Conservation (phyloP, 495 filamentous ascomycete genomes). For the Daldinia concentrica region DNA sequence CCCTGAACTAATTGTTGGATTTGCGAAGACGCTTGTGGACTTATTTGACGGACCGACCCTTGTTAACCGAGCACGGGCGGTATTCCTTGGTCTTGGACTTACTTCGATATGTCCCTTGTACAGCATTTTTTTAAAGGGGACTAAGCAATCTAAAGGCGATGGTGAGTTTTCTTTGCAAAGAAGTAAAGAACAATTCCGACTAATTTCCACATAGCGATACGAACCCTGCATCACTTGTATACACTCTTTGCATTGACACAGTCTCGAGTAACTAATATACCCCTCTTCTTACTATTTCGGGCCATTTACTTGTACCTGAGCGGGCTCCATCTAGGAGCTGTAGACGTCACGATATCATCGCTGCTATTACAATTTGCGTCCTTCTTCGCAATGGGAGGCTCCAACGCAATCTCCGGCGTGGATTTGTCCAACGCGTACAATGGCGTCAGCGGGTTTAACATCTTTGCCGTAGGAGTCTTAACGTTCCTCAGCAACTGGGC, state of each 20-base stretch:
- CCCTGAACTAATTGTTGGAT: slow-evolving; percentile 76
- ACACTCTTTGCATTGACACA: slow-evolving; percentile 87
- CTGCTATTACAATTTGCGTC: slow-evolving; percentile 75
- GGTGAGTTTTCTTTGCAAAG: slow-evolving; percentile 36
- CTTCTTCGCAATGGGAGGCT: slow-evolving; percentile 92
- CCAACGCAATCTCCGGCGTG: slow-evolving; percentile 90
- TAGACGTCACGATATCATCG: slow-evolving; percentile 69
- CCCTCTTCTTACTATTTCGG: slow-evolving; percentile 80
- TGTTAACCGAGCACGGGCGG: slow-evolving; percentile 59
- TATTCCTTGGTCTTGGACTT: slow-evolving; percentile 63
- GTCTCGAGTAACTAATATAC: slow-evolving; percentile 81
- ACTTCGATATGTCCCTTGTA: slow-evolving; percentile 51
- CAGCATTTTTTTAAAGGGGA: slow-evolving; percentile 34
- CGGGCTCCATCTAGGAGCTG: slow-evolving; percentile 54
- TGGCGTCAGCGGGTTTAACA: slow-evolving; percentile 74
- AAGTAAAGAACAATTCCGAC: slow-evolving; percentile 11
- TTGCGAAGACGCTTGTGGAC: slow-evolving; percentile 55
- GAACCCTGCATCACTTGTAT: slow-evolving; percentile 70
- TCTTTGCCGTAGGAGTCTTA: slow-evolving; percentile 74
- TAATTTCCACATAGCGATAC: slow-evolving; percentile 45
- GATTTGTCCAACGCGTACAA: slow-evolving; percentile 88
- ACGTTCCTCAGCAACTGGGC: slow-evolving; percentile 93
- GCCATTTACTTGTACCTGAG: slow-evolving; percentile 64
- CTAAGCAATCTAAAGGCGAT: slow-evolving; percentile 32
- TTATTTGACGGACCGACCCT: slow-evolving; percentile 58